Evolutionary conservation across 1,139 yeast genomes (phyloP), one percentile per base, ranked within the genome.

Genomic region (Wickerhamomyces sp.): DNA sequence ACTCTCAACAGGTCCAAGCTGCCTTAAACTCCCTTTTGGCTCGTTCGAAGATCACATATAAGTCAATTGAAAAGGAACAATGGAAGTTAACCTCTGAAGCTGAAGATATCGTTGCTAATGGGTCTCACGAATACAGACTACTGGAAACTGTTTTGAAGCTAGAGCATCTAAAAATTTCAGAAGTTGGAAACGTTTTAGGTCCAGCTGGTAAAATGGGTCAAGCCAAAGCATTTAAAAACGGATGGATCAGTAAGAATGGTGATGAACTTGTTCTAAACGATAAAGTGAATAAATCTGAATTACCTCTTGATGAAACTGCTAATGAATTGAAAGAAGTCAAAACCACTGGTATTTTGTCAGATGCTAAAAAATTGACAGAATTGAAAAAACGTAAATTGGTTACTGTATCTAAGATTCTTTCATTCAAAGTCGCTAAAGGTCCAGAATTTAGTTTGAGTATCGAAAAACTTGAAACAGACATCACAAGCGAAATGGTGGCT

Each of bases 161-260:
- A 48, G 95, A 85, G 49, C 90, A 94, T 38, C 75, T 93, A 60
- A 86, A 87, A 61, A 83, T 93, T 56, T 66, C 85, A 27, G 97
- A 93, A 48, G 95, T 93, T 48, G 79, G 80, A 43, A 66, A 80
- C 48, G 79, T 84, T 53, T 73, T 91, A 67, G 97, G 98, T 43
- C 71, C 81, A 42, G 78, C 81, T 52, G 98, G 97, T 49, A 83
- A 84, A 59, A 77, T 91, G 53, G 99, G 99, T 50, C 99, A 93
- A 71, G 96, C 95, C 59, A 84, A 91, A 61, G 99, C 98, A n/a
- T 93, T 93, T 77, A 93, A 90, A 69, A 91, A 91, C 66, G 95
- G 95, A 42, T 93, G 99, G 99, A 82, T 93, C 60, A 71, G 79
- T 55, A 93, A 93, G 66, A 86, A 84, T 53, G 95, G 94, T 45